Conservation (phyloP, 2,329 filamentous ascomycete genomes). For the Chalara sp. region DNA sequence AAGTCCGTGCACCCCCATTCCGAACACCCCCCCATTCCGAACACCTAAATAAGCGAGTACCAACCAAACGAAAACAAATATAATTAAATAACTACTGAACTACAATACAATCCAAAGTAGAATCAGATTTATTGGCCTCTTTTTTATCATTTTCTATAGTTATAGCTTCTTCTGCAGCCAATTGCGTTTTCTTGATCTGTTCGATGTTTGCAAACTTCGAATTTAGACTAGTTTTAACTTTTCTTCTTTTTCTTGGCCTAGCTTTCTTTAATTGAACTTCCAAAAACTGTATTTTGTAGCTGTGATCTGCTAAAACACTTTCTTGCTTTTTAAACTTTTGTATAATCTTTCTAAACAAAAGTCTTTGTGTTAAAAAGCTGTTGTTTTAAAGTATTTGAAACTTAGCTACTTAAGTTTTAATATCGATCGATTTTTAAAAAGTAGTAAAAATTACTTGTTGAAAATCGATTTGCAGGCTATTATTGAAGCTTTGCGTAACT, state of each 20-base stretch:
- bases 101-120: not conserved
- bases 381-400: not conserved
- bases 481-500: not conserved
- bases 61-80: too few species aligned
- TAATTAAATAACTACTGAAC: not conserved
- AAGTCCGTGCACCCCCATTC: too few species aligned
- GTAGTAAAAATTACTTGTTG: not conserved
- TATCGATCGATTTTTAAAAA: not conserved
- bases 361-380: not conserved
- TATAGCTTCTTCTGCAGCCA: not conserved
- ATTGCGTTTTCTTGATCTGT: not conserved
- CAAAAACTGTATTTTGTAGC: not conserved
- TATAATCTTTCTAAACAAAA: constrained; percentile 1
- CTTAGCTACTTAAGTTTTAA: not conserved
- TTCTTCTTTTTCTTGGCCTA: not conserved
- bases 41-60: too few species aligned
- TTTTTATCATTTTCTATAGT: not conserved
- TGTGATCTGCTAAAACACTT: not conserved
- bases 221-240: constrained; percentile 1
- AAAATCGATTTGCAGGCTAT: not conserved
- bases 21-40: too few species aligned
- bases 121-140: not conserved
- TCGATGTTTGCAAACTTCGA: not conserved
- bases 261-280: not conserved
- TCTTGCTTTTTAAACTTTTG: not conserved